Base-by-base conservation (phyloP, 179 eudicot genomes). In the Spergularia azorica region DNA sequence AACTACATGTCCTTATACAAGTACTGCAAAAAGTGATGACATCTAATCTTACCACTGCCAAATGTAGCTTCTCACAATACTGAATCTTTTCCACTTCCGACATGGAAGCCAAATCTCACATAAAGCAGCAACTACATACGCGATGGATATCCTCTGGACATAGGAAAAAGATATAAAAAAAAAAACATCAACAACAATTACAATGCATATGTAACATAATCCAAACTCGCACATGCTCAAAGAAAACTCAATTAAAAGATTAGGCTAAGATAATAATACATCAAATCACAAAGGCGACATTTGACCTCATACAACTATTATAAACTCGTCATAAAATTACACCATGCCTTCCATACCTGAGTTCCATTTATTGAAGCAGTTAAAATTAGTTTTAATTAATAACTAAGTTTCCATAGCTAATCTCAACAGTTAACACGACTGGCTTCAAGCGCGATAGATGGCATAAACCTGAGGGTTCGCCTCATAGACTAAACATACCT, bases 91-190 rank as follows among this genome's bases (percentile, higher is more conserved):
- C 83, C 79, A 70, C 81, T 72, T 88, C 76, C 80, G 84, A 84
- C 84, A 76, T 9, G 97, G 91, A 86, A 94, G 89, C 98, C 98
- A 94, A 78, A 94, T 90, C 82, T 90, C 97, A 82, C 93, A 90
- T 81, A 92, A 76, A 48, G 98, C 97, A 64, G 97, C 91, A 51
- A 85, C 82, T 57, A 87, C 62, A 51, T 94, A 94, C 51, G 89
- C 95, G 84, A 94, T 86, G 26, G 98, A 78, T 86, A 94, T 94
- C 79, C 98, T 87, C 98, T 94, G 90, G 70, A 79, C 50, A 38
- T 4, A 73, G 21, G 10, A 32, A 3, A 46, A 26, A 63, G 48
- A 26, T 1, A 0, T 1, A 26, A 36, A 36, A 36, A 3, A 3
- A 70, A 9, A 56, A 36, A 51, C 70, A 71, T 67, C 73, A 75